These are phyloP conservation scores for Suhomyces prunicola DNA, from an alignment of 805 yeast genomes.

Conservation along the genomic window DNA sequence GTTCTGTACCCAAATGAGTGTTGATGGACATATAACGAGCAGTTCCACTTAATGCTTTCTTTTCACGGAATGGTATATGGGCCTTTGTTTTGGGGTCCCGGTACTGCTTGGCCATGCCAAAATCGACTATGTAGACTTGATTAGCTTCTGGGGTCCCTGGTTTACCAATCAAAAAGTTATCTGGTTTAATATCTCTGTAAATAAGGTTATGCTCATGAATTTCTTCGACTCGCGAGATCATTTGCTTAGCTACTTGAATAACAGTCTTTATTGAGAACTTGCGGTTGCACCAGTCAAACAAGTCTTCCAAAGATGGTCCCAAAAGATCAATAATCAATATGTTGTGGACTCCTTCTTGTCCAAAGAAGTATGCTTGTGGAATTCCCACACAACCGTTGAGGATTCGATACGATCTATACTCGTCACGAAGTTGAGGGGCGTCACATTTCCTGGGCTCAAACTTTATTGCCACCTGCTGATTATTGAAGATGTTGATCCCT, in stretches of 20 bases:
- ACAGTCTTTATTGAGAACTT: conserved; percentile 84
- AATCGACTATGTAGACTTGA: conserved; percentile 85
- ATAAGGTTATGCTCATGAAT: conserved; percentile 89
- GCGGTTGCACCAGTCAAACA: conserved; percentile 98
- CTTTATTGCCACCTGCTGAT: conserved; percentile 92
- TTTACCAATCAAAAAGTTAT: conserved; percentile 90
- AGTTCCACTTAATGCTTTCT: conserved; percentile 93
- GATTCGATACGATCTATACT: conserved; percentile 90
- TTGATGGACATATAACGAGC: conserved; percentile 99
- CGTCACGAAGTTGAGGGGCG: conserved; percentile 96
- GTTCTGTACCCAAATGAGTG: conserved; percentile 96
- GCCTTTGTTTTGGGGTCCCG: conserved; percentile 94
- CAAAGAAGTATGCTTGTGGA: conserved; percentile 96
- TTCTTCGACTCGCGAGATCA: conserved; percentile 81
- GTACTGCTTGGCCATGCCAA: conserved; percentile 98
- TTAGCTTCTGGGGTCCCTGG: conserved; percentile 83
- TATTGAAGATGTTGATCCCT: conserved; percentile 88
- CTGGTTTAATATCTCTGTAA: conserved; percentile 96
- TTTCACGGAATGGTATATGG: conserved; percentile 95
- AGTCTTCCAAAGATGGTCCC: conserved; percentile 94
- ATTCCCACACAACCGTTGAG: conserved; percentile 80
- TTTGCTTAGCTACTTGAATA: conserved; percentile 90
- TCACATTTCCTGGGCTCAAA: conserved; percentile 96
- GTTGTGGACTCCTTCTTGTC: conserved; percentile 97
- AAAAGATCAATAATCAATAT: conserved; percentile 89